These are phyloP conservation scores for Trichoderma simmonsii DNA, from an alignment of 2,329 filamentous ascomycete genomes.

Conservation along the genomic window DNA sequence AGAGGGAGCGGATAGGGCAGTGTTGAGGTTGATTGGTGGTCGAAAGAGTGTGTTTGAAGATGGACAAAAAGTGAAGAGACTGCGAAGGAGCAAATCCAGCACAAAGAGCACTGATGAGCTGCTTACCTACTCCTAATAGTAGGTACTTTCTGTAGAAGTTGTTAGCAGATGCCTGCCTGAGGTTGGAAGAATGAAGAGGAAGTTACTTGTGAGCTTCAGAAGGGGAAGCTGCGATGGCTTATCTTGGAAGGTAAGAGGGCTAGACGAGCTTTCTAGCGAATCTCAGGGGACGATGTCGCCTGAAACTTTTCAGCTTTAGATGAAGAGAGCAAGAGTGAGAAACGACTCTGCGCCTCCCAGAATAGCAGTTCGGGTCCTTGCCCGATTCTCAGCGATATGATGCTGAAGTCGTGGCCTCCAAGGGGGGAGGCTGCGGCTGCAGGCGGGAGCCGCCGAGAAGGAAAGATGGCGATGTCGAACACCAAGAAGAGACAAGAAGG, in stretches of 20 bases:
- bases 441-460: background rate
- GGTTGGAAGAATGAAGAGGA: background rate
- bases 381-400: background rate
- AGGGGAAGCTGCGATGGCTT: background rate
- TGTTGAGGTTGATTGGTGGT: constrained; percentile 5
- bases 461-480: background rate
- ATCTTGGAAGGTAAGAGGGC: background rate
- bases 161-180: background rate
- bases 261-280: background rate
- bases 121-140: background rate
- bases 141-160: background rate
- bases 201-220: background rate
- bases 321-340: background rate
- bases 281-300: background rate
- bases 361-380: background rate
- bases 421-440: background rate
- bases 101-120: constrained; percentile 2
- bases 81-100: background rate
- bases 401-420: background rate
- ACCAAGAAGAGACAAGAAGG: background rate
- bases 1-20: constrained; percentile 18
- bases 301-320: background rate
- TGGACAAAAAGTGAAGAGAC: background rate
- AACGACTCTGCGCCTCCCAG: background rate
- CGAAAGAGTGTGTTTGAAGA: constrained; percentile 10